A percentile compares a stretch with the other conserved stretches of the same genome.
Conservation (phyloP, 1,284 basidiomycete genomes). For the Butyriboletus appendiculatus region DNA sequence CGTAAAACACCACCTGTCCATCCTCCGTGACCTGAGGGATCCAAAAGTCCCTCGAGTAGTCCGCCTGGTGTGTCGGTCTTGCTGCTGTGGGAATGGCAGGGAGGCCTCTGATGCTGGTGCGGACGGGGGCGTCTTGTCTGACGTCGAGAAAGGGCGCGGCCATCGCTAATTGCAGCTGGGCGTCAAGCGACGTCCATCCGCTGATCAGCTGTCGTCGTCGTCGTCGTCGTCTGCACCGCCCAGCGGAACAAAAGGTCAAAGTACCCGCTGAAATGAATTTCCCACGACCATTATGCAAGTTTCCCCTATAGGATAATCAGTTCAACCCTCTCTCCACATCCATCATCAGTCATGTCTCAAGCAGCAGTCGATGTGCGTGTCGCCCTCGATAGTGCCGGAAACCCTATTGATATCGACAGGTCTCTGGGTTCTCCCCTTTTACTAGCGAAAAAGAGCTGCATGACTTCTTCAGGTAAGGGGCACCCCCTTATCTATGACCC, state of each 20-base stretch:
- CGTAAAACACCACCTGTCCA: slow-evolving; percentile 28
- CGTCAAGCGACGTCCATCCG: slow-evolving; percentile 10
- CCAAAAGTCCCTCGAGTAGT: slow-evolving; percentile 29
- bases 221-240: slow-evolving; percentile 20
- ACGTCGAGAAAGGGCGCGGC: slow-evolving; percentile 8
- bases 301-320: neutral
- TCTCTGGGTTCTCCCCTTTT: slow-evolving; percentile 58
- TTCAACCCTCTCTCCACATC: neutral
- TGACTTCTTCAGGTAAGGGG: slow-evolving; percentile 75
- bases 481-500: slow-evolving; percentile 15
- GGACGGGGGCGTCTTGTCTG: neutral
- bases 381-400: neutral
- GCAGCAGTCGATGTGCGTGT: slow-evolving; percentile 26
- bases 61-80: neutral
- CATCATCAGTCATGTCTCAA: slow-evolving; percentile 24
- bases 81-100: slow-evolving; percentile 25
- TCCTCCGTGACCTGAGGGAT: slow-evolving; percentile 33
- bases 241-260: slow-evolving; percentile 10
- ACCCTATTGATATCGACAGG: slow-evolving; percentile 41
- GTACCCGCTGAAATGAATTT: slow-evolving; percentile 5
- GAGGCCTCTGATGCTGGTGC: slow-evolving; percentile 31
- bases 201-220: slow-evolving; percentile 1
- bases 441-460: slow-evolving; percentile 64
- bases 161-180: slow-evolving; percentile 17
- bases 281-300: slow-evolving; percentile 18